Base-by-base conservation (phyloP, 148 eudicot species). In the Tetragonia tetragonoides region DNA sequence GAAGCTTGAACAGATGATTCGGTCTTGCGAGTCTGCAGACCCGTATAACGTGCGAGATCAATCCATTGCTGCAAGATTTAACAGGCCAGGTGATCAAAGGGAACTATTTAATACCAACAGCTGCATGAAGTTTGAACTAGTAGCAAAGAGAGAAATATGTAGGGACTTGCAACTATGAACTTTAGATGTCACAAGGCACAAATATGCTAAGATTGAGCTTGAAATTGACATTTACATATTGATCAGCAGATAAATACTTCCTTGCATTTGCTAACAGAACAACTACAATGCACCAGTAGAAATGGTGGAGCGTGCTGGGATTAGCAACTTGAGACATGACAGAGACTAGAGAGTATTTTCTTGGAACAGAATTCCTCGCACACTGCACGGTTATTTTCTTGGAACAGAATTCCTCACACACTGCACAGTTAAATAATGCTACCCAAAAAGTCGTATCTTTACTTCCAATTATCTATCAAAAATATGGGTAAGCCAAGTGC, bases 61-160 rank as follows among this genome's bases (percentile, higher is more conserved):
- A 95, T 79, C 99, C 99, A 95, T 95, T 93, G 99, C 99, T 95
- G 97, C 86, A 85, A 20, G 54, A 80, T 75, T 79, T 42, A 3
- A 76, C 59, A 70, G 68, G 78, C 62, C 70, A 20, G 3, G 54
- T 74, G 57, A 70, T 16, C 46, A 61, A 65, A 9, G 41, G 37
- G 38, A 44, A 20, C 37, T 39, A 39, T 15, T 68, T 18, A 5
- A 54, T 23, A 11, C 11, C 39, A 40, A 67, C 47, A 54, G 56
- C 24, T 46, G 56, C 37, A 70, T 61, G 24, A 68, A 66, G 56
- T 46, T n/a, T 46, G 59, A 24, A 47, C 40, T 64, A 5, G 57
- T 14, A 74, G 38, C 73, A 44, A 78, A 18, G 17, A 24, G 65
- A 66, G 15, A 64, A 74, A 67, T n/a, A 74, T 54, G 46, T 46